Conservation (phyloP, 1,284 basidiomycete species). For the Phlebopus sp. region DNA sequence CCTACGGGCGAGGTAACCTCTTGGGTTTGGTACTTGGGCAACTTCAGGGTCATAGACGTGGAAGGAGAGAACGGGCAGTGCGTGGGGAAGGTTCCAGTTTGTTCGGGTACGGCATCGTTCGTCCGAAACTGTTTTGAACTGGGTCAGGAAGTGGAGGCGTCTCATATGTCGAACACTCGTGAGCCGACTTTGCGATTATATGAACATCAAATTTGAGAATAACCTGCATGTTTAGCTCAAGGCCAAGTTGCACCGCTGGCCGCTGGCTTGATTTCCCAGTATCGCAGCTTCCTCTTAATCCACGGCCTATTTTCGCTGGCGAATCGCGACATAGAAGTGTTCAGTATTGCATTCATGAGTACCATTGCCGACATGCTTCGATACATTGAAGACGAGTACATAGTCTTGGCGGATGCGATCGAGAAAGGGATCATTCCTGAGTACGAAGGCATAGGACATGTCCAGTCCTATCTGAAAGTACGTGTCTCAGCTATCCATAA, state of each 20-base stretch:
- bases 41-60: neutral
- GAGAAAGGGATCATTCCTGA: neutral
- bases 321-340: neutral
- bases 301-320: conserved; percentile 2
- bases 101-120: neutral
- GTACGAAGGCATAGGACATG: neutral
- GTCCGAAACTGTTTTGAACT: neutral
- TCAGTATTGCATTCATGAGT: neutral
- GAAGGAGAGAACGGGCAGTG: neutral
- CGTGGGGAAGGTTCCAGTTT: neutral
- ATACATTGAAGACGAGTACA: conserved; percentile 8
- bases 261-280: neutral
- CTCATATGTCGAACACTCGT: neutral
- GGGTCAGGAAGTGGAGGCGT: neutral
- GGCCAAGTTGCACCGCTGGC: neutral
- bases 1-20: neutral
- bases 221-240: neutral
- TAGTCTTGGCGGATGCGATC: neutral
- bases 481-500: neutral
- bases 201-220: neutral
- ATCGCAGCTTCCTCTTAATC: conserved; percentile 4
- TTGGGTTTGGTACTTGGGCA: neutral
- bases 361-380: conserved; percentile 2
- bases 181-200: neutral
- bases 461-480: neutral